Evolutionary conservation across 2,329 filamentous ascomycete species (phyloP).

Genomic region (Colletotrichum kahawae): DNA sequence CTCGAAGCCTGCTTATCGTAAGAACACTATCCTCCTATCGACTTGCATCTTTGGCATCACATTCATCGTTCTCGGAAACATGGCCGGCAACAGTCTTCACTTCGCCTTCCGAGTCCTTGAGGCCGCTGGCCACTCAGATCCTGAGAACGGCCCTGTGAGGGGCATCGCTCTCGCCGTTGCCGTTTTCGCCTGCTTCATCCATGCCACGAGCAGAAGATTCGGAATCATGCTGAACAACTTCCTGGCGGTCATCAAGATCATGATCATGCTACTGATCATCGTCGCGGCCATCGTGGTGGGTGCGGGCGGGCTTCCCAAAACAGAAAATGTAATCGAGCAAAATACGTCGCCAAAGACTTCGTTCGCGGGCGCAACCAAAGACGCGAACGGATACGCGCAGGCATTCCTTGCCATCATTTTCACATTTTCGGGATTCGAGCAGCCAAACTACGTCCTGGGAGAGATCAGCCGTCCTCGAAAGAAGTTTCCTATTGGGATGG

Average conservation of each 20-base stretch:
- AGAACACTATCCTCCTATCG: slow-evolving; percentile 39
- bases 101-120: slow-evolving; percentile 46
- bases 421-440: slow-evolving; percentile 39
- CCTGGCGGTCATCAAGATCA: slow-evolving; percentile 54
- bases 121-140: slow-evolving; percentile 36
- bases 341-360: slow-evolving; percentile 31
- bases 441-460: slow-evolving; percentile 41
- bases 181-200: slow-evolving; percentile 50
- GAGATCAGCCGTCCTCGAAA: slow-evolving; percentile 34
- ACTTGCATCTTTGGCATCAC: slow-evolving; percentile 50
- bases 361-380: slow-evolving; percentile 26
- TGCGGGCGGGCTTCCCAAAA: slow-evolving; percentile 28
- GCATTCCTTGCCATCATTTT: slow-evolving; percentile 51
- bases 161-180: slow-evolving; percentile 52
- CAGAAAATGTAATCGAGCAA: slow-evolving; percentile 27
- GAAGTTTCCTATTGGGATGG: slow-evolving; percentile 37
- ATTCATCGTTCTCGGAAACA: slow-evolving; percentile 52
- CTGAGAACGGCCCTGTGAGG: slow-evolving; percentile 38
- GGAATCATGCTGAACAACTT: slow-evolving; percentile 57
- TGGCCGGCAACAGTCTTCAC: slow-evolving; percentile 52
- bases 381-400: slow-evolving; percentile 37
- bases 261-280: slow-evolving; percentile 50
- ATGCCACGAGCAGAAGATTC: slow-evolving; percentile 51
- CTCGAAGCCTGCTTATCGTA: slow-evolving; percentile 37
- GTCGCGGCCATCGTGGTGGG: slow-evolving; percentile 36